Percentiles rank a stretch among this genome's conserved stretches.
Evolutionary conservation across 2,329 filamentous ascomycete genomes (phyloP).

Genomic region (Penicillium hesseltinei): DNA sequence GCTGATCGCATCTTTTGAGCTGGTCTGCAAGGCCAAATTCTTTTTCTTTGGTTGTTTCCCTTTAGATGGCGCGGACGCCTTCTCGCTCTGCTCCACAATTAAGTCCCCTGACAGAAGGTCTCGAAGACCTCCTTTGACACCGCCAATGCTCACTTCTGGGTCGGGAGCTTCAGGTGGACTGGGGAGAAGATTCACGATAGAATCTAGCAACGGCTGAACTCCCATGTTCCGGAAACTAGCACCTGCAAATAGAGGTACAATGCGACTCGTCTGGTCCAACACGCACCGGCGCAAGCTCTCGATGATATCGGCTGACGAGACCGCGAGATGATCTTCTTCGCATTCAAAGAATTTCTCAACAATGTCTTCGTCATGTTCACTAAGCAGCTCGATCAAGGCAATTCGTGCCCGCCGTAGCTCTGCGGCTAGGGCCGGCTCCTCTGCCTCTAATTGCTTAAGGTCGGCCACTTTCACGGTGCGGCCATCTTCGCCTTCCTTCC

Average conservation of each 20-base stretch:
- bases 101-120: constrained; percentile 49
- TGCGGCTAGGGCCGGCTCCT: constrained; percentile 52
- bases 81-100: constrained; percentile 35
- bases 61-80: constrained; percentile 34
- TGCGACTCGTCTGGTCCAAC: constrained; percentile 61
- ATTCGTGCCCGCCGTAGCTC: constrained; percentile 75
- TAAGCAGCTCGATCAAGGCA: constrained; percentile 77
- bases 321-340: constrained; percentile 67
- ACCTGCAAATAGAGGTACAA: constrained; percentile 85
- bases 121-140: constrained; percentile 54
- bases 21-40: constrained; percentile 46
- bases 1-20: constrained; percentile 45
- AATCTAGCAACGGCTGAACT: constrained; percentile 86
- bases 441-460: constrained; percentile 53
- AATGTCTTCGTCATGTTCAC: constrained; percentile 82
- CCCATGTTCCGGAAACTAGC: constrained; percentile 93
- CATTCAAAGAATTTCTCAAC: constrained; percentile 80
- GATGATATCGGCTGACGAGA: constrained; percentile 66
- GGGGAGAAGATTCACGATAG: constrained; percentile 82
- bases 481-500: constrained; percentile 66
- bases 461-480: constrained; percentile 58
- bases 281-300: constrained; percentile 72
- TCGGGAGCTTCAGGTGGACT: constrained; percentile 77
- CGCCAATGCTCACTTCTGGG: constrained; percentile 69
- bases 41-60: constrained; percentile 41